Evolutionary conservation across 2,329 filamentous ascomycete genomes (phyloP).

Genomic region (Fusarium austroafricanum): DNA sequence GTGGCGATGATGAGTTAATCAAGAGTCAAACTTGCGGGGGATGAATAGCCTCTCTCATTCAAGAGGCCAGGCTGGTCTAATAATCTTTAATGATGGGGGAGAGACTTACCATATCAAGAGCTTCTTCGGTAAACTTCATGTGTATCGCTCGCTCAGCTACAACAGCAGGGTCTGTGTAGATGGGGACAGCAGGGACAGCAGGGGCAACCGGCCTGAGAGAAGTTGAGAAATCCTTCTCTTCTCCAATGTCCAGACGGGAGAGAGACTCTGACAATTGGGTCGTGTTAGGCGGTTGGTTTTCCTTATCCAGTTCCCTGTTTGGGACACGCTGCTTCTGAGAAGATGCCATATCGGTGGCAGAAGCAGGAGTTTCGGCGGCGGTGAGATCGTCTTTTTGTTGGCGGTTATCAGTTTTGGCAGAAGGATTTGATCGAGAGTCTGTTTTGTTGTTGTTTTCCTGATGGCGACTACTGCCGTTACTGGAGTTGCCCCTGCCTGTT

Average conservation of each 20-base stretch:
- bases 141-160: slow-evolving; percentile 51
- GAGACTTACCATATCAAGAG: slow-evolving; percentile 81
- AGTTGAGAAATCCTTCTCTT: not conserved
- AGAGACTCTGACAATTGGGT: slow-evolving; percentile 24
- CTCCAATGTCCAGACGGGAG: slow-evolving; percentile 36
- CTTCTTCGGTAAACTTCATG: slow-evolving; percentile 80
- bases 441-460: slow-evolving; percentile 17
- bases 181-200: not conserved
- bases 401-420: not conserved
- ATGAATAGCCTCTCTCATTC: not conserved
- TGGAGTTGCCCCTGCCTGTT: slow-evolving; percentile 23
- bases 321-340: slow-evolving; percentile 1
- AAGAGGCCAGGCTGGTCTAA: not conserved
- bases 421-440: not conserved
- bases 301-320: slow-evolving; percentile 41
- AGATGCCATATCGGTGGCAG: slow-evolving; percentile 37
- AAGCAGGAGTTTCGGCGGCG: slow-evolving; percentile 4
- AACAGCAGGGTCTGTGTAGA: slow-evolving; percentile 46
- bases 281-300: slow-evolving; percentile 45
- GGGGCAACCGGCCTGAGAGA: slow-evolving; percentile 1
- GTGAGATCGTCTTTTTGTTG: not conserved
- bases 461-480: slow-evolving; percentile 10
- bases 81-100: too few relatives aligned
- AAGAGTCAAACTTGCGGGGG: too few relatives aligned
- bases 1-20: slow-evolving; percentile 8